Conservation (phyloP, 805 yeast species). For the Metschnikowia hibisci region DNA sequence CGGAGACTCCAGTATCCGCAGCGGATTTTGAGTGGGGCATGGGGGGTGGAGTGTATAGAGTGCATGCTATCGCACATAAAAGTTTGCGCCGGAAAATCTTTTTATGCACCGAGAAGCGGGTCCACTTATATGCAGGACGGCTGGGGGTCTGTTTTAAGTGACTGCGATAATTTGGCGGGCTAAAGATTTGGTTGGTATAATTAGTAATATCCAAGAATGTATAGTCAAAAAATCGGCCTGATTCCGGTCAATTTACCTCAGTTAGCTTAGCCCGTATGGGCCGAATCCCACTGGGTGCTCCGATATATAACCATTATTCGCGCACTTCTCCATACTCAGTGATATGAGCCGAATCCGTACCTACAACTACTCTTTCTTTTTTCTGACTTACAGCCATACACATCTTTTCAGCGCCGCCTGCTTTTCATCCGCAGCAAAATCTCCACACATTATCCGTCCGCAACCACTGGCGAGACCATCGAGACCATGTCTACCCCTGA, state of each 20-base stretch:
- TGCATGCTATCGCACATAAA: background rate
- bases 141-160: background rate
- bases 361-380: slow-evolving; percentile 3
- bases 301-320: slow-evolving; percentile 2
- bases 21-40: background rate
- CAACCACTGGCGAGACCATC: background rate
- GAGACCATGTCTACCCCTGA: slow-evolving; percentile 5
- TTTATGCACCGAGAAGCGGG: background rate
- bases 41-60: slow-evolving; percentile 2
- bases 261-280: background rate
- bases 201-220: too few relatives aligned
- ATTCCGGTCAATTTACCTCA: too few relatives aligned
- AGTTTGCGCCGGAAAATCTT: slow-evolving; percentile 7
- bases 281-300: background rate
- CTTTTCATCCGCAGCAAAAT: background rate
- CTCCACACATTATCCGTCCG: background rate
- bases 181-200: background rate
- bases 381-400: background rate
- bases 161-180: background rate
- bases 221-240: background rate
- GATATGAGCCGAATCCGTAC: background rate
- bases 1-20: background rate
- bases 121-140: background rate
- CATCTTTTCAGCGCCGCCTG: background rate
- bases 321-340: slow-evolving; percentile 5